These are phyloP conservation scores for Teunomyces atbi DNA, from an alignment of 805 yeast species.

Conservation along the genomic window DNA sequence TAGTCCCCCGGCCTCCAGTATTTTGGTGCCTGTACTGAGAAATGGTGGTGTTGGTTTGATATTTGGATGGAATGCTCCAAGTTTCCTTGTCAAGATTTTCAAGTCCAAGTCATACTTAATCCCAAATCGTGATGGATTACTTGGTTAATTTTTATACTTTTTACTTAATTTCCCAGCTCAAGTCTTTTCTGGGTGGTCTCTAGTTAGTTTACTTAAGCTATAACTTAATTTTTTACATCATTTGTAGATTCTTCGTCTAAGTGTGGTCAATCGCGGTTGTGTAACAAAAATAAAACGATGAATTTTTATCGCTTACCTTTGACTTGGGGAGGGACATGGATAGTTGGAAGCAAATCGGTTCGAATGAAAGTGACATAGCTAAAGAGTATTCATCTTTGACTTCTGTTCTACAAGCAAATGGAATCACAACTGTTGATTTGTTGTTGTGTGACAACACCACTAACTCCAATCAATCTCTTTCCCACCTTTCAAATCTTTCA, in stretches of 20 bases:
- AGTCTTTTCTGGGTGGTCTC: no score
- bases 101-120: conserved; percentile 30
- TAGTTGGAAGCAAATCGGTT: conserved; percentile 21
- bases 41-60: conserved; percentile 35
- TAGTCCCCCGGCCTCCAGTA: conserved; percentile 11
- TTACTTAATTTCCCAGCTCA: neutral
- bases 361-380: conserved; percentile 9
- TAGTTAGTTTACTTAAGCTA: no score
- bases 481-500: conserved; percentile 18
- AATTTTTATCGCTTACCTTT: neutral
- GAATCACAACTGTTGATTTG: conserved; percentile 26
- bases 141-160: conserved; percentile 7
- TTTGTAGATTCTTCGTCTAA: neutral
- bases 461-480: conserved; percentile 7
- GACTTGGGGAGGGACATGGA: conserved; percentile 19
- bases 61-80: conserved; percentile 29
- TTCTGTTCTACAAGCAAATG: conserved; percentile 18
- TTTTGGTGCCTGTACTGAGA: conserved; percentile 32
- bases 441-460: conserved; percentile 13
- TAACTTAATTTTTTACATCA: no score
- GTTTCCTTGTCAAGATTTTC: conserved; percentile 22
- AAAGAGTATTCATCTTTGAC: conserved; percentile 16
- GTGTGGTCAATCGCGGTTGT: neutral
- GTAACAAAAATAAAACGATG: neutral
- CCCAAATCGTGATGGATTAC: conserved; percentile 18